phyloP scores from a whole-genome alignment of 768 basidiomycete species.

The Fistulinella prunicolor region DNA sequence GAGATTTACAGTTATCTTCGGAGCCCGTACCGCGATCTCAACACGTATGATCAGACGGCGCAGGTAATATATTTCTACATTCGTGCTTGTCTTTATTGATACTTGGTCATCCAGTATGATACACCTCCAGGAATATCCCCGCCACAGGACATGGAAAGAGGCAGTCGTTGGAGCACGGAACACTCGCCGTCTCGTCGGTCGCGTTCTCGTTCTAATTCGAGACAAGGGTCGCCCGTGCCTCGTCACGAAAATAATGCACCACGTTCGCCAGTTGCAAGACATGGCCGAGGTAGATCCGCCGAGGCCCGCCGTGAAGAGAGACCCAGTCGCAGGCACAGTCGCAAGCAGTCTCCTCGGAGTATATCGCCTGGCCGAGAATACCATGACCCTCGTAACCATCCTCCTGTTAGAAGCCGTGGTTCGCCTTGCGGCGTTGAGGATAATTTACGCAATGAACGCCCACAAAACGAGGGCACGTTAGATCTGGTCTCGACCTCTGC shows the following conservation, averaged over 20 bases:
- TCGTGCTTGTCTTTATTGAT: conserved; percentile 1
- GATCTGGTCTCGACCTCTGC: conserved; percentile 2
- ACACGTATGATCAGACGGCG: conserved; percentile 74
- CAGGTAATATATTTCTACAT: conserved; percentile 50
- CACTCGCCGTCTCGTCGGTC: conserved; percentile 23
- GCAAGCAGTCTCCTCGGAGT: conserved; percentile 2
- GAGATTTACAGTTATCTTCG: conserved; percentile 89
- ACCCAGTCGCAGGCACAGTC: conserved; percentile 3
- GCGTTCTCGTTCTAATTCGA: conserved; percentile 29
- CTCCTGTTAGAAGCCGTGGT: neutral
- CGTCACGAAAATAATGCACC: too few relatives aligned
- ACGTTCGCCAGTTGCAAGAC: too few relatives aligned
- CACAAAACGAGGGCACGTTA: too few relatives aligned
- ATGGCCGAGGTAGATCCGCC: too few relatives aligned
- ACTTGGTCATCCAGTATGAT: conserved; percentile 52
- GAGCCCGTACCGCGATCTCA: conserved; percentile 84
- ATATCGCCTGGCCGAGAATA: neutral
- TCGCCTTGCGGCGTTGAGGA: neutral
- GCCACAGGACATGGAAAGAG: conserved; percentile 25
- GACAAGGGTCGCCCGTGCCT: neutral
- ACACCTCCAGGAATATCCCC: conserved; percentile 41
- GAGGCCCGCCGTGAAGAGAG: conserved; percentile 5
- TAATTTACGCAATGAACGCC: conserved; percentile 6
- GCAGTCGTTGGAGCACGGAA: conserved; percentile 28
- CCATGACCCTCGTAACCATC: neutral